Base-by-base conservation (phyloP, 2,329 filamentous ascomycete genomes). In the Cladosporium oxysporum region DNA sequence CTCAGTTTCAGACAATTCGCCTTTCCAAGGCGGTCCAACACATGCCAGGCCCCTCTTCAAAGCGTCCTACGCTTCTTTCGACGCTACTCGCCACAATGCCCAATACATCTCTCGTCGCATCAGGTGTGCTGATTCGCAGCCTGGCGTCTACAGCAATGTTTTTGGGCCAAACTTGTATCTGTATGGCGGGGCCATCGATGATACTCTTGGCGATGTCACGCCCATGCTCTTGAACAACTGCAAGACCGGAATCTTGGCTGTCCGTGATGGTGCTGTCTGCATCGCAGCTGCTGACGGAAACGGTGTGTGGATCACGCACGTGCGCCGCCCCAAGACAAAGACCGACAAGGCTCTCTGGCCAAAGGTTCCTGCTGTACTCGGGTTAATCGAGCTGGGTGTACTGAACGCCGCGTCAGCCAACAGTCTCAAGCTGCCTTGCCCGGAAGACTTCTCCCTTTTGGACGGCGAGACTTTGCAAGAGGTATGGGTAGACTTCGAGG, bases 261-360 rank as follows among this genome's bases (percentile, higher is more conserved):
- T 74, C n/a, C 75, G 79, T 8, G 76, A 71, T 44, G 67, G 69
- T 44, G 73, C 73, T 26, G 53, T 75, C 3, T 80, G 79, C 69
- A 70, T 81, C 44, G 73, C 75, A 5, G 79, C 79, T 0, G 73
- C 73, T 44, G 79, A 81, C 57, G 73, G 75, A 52, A 78, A 76
- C 31, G 79, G 78, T 35, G 66, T 81, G 52, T 81, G 79, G 79
- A 77, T 81, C 66, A 79, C 78, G 0, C 79, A 81, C 64, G 64
- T 79, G 8, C 76, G 79, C 23, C 74, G 77, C 6, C 72, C 77
- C 55, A 81, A 80, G 72, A 71, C 70, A 57, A 79, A 77, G 68
- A 67, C 69, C 10, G 79, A 80, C 67, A 69, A 72, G 29, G 74
- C 77, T 23, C 72, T 81, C 8, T 80, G 78, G 78, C 79, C 79